A percentile compares a stretch with the other conserved stretches of the same genome.
Conservation (phyloP, 2,329 filamentous ascomycete genomes). For the Salinomyces thailandicus region DNA sequence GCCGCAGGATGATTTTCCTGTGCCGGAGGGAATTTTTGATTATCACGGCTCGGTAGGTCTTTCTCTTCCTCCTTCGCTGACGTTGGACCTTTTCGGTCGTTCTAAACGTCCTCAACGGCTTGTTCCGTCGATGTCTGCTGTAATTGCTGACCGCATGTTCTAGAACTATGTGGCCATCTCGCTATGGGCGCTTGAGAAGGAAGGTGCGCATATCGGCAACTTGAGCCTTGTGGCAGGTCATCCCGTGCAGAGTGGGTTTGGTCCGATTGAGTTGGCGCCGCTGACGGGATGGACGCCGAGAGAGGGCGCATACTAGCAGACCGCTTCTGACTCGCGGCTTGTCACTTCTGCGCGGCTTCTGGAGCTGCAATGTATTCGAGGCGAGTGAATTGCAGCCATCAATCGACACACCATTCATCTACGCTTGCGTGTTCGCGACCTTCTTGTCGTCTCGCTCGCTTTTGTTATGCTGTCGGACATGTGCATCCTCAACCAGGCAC, state of each 20-base stretch:
- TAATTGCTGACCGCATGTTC: not conserved
- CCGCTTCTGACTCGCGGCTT: too few relatives aligned
- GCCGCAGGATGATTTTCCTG: slow-evolving; percentile 60
- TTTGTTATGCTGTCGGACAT: too few relatives aligned
- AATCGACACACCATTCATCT: too few relatives aligned
- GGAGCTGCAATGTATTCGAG: too few relatives aligned
- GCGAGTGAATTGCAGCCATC: too few relatives aligned
- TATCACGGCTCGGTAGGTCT: slow-evolving; percentile 43
- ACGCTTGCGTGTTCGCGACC: too few relatives aligned
- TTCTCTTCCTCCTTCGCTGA: too few relatives aligned
- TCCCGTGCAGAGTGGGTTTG: slow-evolving; percentile 26
- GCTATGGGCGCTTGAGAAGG: slow-evolving; percentile 54
- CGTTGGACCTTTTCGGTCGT: not conserved
- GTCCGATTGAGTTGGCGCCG: slow-evolving; percentile 20
- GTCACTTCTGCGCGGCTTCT: too few relatives aligned
- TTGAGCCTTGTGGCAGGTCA: slow-evolving; percentile 21
- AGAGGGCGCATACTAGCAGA: slow-evolving; percentile 23
- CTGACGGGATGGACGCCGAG: slow-evolving; percentile 22
- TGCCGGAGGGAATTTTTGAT: slow-evolving; percentile 63
- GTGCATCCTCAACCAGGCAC: slow-evolving; percentile 10
- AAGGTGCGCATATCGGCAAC: slow-evolving; percentile 46
- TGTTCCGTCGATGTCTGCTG: not conserved
- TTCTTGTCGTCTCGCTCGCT: too few relatives aligned
- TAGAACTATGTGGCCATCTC: slow-evolving; percentile 58
- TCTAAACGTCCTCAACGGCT: too few relatives aligned